Evolutionary conservation across 345 rosid species (phyloP).

Genomic region (Eucalyptus shirleyi): DNA sequence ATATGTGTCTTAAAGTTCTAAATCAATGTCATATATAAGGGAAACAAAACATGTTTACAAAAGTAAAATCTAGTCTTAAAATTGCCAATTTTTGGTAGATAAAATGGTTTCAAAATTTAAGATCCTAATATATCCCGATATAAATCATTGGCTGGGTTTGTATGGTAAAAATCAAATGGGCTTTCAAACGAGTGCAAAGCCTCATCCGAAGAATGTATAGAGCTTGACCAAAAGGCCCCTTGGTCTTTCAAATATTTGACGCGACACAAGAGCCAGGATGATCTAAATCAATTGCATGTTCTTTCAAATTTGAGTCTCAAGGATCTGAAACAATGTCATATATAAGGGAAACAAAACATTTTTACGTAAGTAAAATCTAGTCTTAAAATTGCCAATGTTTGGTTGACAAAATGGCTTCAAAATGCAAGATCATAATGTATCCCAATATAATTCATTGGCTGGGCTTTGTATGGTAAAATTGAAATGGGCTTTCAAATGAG

Average conservation of each 20-base stretch:
- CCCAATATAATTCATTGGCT: neutral
- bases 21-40: neutral
- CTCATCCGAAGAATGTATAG: neutral
- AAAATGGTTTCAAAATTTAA: neutral
- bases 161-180: neutral
- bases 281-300: neutral
- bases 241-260: neutral
- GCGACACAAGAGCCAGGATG: neutral
- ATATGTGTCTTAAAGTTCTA: neutral
- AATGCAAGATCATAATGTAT: neutral
- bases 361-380: neutral
- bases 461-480: neutral
- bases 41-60: neutral
- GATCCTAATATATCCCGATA: neutral
- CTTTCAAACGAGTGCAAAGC: neutral
- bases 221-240: neutral
- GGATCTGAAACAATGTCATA: neutral
- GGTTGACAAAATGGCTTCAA: neutral
- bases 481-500: neutral
- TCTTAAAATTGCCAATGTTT: neutral
- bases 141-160: neutral
- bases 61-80: neutral
- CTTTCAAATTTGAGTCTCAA: neutral
- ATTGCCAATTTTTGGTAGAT: neutral
- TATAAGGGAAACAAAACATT: no score